A percentile compares a stretch with the other conserved stretches of the same genome.
These are phyloP conservation scores for Bryoerythrophyllum caledonicum DNA, from an alignment of 225 moss, liverwort and hornwort species.

Conservation along the genomic window DNA sequence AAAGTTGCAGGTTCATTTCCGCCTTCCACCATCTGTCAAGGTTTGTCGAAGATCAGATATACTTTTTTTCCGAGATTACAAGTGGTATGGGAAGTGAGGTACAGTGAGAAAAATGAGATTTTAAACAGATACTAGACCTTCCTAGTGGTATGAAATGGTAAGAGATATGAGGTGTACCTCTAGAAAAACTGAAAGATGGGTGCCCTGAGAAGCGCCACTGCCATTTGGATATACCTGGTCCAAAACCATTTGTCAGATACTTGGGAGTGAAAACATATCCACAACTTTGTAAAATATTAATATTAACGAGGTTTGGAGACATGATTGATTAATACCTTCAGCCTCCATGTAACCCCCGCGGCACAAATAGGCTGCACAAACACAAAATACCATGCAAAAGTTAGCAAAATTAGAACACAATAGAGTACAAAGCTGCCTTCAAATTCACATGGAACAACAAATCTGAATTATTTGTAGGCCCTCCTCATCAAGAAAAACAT, in stretches of 20 bases:
- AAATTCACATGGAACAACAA: too few relatives aligned
- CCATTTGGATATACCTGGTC: slow-evolving; percentile 68
- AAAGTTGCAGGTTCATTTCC: slow-evolving; percentile 56
- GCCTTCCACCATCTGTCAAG: slow-evolving; percentile 60
- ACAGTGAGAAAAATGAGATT: too few relatives aligned
- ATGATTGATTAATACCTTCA: slow-evolving; percentile 41
- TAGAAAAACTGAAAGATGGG: slow-evolving; percentile 63
- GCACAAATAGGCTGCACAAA: slow-evolving; percentile 49
- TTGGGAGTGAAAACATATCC: background rate
- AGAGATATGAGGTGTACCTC: slow-evolving; percentile 37
- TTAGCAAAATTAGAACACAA: background rate
- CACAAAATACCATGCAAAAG: background rate
- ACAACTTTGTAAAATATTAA: background rate
- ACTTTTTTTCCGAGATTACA: too few relatives aligned
- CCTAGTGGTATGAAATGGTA: background rate
- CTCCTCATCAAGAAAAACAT: too few relatives aligned
- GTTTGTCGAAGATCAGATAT: background rate
- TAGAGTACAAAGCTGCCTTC: too few relatives aligned
- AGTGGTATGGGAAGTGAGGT: too few relatives aligned
- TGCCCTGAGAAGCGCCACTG: slow-evolving; percentile 67
- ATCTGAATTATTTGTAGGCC: too few relatives aligned
- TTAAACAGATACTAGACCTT: too few relatives aligned
- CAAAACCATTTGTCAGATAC: background rate
- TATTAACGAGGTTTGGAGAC: background rate
- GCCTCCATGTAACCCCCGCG: slow-evolving; percentile 61